Evolutionary conservation across 805 yeast genomes (phyloP).

Genomic region (Starmerella apicola): DNA sequence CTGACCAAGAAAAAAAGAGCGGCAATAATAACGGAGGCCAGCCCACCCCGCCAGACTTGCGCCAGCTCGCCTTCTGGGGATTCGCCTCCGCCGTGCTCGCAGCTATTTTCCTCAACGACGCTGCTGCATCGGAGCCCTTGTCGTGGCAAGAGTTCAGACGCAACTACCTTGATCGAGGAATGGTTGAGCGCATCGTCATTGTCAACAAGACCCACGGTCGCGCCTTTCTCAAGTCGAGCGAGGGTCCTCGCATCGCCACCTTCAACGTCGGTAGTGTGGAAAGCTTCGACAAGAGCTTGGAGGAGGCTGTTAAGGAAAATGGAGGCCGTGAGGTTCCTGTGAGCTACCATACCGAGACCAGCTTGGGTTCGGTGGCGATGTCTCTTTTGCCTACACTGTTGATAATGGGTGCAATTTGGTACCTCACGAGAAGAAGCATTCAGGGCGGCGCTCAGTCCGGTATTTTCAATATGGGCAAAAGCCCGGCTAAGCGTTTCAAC

Average conservation of each 20-base stretch:
- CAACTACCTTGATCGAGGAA: slow-evolving; percentile 59
- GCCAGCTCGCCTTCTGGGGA: slow-evolving; percentile 18
- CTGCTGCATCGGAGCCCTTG: slow-evolving; percentile 34
- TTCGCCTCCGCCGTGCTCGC: slow-evolving; percentile 17
- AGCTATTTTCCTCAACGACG: slow-evolving; percentile 9
- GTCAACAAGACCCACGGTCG: slow-evolving; percentile 66
- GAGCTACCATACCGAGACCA: slow-evolving; percentile 59
- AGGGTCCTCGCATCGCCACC: slow-evolving; percentile 32
- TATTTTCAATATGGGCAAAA: slow-evolving; percentile 70
- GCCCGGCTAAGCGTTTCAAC: slow-evolving; percentile 68
- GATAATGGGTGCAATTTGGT: slow-evolving; percentile 79
- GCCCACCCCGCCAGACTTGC: slow-evolving; percentile 16
- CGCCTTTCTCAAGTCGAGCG: slow-evolving; percentile 43
- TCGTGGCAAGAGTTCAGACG: slow-evolving; percentile 88
- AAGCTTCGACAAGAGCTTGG: slow-evolving; percentile 67
- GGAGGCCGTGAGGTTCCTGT: slow-evolving; percentile 66
- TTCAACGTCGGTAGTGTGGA: slow-evolving; percentile 87
- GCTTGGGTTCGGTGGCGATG: slow-evolving; percentile 46
- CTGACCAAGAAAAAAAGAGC: too few relatives aligned
- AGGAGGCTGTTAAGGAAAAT: slow-evolving; percentile 59
- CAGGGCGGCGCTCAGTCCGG: slow-evolving; percentile 68
- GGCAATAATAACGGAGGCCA: background rate
- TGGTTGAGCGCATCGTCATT: slow-evolving; percentile 61
- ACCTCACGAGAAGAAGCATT: slow-evolving; percentile 55
- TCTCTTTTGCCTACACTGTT: slow-evolving; percentile 82